Conservation (phyloP, 192 early-diverging fungal genomes). For the Umbelopsis sp. region DNA sequence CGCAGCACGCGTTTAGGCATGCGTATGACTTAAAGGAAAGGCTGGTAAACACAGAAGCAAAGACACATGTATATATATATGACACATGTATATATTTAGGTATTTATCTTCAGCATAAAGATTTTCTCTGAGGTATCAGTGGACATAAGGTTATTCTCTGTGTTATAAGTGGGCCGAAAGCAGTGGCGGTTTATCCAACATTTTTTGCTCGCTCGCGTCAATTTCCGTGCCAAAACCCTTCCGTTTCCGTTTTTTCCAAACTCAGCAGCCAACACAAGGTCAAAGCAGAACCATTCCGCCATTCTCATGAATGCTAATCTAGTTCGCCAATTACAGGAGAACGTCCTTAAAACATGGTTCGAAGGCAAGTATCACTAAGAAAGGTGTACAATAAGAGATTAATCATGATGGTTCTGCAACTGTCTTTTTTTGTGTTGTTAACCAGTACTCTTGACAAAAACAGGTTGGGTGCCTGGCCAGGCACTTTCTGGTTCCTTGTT, state of each 20-base stretch:
- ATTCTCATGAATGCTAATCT: constrained; percentile 22
- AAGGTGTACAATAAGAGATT: too few species aligned
- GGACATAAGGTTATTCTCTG: too few species aligned
- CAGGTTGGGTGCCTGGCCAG: constrained; percentile 18
- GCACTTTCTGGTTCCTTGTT: constrained; percentile 6
- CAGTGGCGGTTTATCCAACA: too few species aligned
- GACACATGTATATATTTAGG: too few species aligned
- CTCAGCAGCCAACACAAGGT: background rate
- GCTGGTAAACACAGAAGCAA: too few species aligned
- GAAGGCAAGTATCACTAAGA: background rate
- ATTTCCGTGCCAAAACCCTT: background rate
- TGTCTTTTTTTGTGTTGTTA: background rate
- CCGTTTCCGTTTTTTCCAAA: background rate
- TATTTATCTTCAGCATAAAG: too few species aligned
- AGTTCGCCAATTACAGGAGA: constrained; percentile 22
- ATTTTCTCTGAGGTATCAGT: too few species aligned
- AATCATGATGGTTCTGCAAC: background rate
- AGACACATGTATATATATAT: too few species aligned
- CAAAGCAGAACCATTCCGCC: background rate
- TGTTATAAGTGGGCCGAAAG: too few species aligned
- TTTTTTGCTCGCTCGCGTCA: too few species aligned
- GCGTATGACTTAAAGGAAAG: too few species aligned
- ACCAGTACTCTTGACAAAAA: background rate
- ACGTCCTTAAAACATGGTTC: constrained; percentile 20
- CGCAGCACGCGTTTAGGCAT: too few species aligned